Percentiles rank a stretch among this genome's conserved stretches.
These are phyloP conservation scores for Metschnikowia santaceciliae DNA, from an alignment of 805 yeast genomes.

Conservation along the genomic window DNA sequence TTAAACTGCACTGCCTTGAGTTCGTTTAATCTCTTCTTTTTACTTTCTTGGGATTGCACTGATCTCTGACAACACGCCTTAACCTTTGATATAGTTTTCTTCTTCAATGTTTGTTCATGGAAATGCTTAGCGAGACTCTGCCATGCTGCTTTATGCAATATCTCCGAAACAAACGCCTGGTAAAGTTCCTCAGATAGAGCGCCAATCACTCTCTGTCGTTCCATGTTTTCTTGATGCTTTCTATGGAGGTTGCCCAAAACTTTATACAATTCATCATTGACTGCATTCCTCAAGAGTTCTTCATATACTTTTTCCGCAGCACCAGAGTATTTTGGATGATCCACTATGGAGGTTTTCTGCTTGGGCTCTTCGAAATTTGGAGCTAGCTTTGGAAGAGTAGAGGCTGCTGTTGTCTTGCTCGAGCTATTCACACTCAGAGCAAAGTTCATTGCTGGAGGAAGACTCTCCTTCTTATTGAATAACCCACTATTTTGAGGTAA, in stretches of 20 bases:
- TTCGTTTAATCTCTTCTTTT: slow-evolving; percentile 33
- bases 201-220: slow-evolving; percentile 26
- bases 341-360: background rate
- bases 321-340: background rate
- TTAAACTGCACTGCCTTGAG: slow-evolving; percentile 24
- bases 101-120: slow-evolving; percentile 29
- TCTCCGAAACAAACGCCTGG: slow-evolving; percentile 59
- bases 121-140: slow-evolving; percentile 45
- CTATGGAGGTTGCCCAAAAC: slow-evolving; percentile 25
- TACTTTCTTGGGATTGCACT: slow-evolving; percentile 21
- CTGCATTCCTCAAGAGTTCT: slow-evolving; percentile 19
- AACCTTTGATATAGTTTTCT: slow-evolving; percentile 29
- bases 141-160: slow-evolving; percentile 40
- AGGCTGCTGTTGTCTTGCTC: background rate
- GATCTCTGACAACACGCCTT: slow-evolving; percentile 19
- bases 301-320: slow-evolving; percentile 1
- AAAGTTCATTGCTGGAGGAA: background rate
- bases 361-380: background rate
- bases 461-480: background rate
- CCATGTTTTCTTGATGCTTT: slow-evolving; percentile 19
- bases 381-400: background rate
- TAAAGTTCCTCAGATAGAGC: slow-evolving; percentile 49
- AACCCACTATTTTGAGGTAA: background rate
- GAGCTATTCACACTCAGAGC: background rate
- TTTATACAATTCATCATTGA: slow-evolving; percentile 23